Conservation (phyloP, 225 moss, liverwort and hornwort species). For the Polytrichum commune region DNA sequence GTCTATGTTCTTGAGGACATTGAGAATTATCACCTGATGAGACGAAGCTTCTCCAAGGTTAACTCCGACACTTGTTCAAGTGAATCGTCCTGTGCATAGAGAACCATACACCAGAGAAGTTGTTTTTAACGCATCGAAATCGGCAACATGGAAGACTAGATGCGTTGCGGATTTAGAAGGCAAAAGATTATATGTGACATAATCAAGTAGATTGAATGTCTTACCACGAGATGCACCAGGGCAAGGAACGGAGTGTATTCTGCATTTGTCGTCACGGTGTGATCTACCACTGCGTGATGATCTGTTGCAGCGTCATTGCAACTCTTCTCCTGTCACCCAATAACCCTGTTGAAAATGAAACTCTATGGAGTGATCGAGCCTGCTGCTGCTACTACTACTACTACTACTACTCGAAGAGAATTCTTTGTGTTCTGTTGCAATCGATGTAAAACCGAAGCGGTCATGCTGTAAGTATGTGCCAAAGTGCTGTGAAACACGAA, state of each 20-base stretch:
- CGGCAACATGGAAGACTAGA: neutral
- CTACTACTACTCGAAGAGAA: slow-evolving; percentile 1
- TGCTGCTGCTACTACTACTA: slow-evolving; percentile 8
- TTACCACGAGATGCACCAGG: slow-evolving; percentile 42
- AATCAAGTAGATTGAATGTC: neutral
- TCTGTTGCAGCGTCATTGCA: slow-evolving; percentile 8
- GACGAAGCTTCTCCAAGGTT: slow-evolving; percentile 39
- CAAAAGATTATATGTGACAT: neutral
- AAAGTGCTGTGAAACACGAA: neutral
- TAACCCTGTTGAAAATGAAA: no score
- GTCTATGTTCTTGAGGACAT: neutral
- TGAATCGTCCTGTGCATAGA: slow-evolving; percentile 37
- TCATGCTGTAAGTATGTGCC: neutral
- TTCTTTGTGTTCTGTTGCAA: neutral
- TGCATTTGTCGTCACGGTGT: slow-evolving; percentile 15
- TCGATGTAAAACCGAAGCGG: slow-evolving; percentile 13
- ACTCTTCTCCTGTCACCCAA: slow-evolving; percentile 20
- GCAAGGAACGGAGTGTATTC: slow-evolving; percentile 46
- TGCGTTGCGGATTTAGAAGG: neutral
- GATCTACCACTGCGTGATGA: slow-evolving; percentile 14
- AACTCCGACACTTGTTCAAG: slow-evolving; percentile 40
- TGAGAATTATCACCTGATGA: slow-evolving; percentile 34
- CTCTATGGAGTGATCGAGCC: neutral
- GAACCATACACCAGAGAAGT: neutral
- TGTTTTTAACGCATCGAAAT: neutral